Percentiles rank a stretch among this genome's conserved stretches.
Conservation (phyloP, 202 grass and related monocot genomes). For the Carex sylvatica region DNA sequence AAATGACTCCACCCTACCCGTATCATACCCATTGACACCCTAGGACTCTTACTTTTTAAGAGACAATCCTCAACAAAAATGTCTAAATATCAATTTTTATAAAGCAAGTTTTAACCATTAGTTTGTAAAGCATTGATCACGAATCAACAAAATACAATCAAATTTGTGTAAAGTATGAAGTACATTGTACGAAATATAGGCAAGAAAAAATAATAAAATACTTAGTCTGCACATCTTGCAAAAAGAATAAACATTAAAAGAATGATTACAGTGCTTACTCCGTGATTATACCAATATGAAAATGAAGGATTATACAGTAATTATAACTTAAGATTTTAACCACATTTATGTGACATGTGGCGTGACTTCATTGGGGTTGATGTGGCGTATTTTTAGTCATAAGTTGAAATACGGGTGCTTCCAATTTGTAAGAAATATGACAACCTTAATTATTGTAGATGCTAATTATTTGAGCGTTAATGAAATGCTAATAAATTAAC, state of each 20-base stretch:
- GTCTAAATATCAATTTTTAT: no score
- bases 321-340: neutral
- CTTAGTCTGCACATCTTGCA: no score
- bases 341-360: neutral
- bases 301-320: neutral
- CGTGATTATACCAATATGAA: neutral
- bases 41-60: no score
- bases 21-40: no score
- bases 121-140: no score
- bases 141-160: no score
- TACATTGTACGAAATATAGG: no score
- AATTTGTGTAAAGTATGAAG: no score
- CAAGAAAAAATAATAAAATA: no score
- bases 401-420: neutral
- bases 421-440: neutral
- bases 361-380: neutral
- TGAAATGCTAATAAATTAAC: neutral
- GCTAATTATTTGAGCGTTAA: conserved; percentile 3
- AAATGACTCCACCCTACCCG: no score
- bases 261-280: neutral
- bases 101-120: no score
- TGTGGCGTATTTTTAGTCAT: neutral
- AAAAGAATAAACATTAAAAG: neutral
- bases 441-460: neutral
- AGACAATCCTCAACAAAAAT: no score